A percentile compares a stretch with the other conserved stretches of the same genome.
phyloP scores from a whole-genome alignment of 1,284 basidiomycete species.

The Apiotrichum brassicae region DNA sequence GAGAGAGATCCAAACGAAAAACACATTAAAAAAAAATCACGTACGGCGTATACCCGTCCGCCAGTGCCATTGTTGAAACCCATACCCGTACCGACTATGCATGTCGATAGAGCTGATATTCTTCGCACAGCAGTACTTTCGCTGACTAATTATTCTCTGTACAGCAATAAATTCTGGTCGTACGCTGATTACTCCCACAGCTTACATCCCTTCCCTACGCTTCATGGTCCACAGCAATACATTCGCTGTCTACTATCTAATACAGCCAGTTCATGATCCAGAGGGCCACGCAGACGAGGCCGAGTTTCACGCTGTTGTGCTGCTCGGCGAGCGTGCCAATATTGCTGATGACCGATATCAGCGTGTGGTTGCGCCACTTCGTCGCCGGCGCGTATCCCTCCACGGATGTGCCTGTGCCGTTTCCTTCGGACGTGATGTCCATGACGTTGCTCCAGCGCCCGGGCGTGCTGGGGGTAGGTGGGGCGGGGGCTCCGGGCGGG shows the following conservation, averaged over 20 bases:
- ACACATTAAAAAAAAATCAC: no score
- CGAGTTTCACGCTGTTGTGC: slow-evolving; percentile 40
- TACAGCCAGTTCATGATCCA: slow-evolving; percentile 47
- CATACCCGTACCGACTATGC: no score
- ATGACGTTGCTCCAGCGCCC: neutral
- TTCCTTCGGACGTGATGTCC: slow-evolving; percentile 11
- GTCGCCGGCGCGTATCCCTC: slow-evolving; percentile 21
- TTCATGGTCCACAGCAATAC: no score
- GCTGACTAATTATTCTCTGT: no score
- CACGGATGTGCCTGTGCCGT: slow-evolving; percentile 15
- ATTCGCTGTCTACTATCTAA: slow-evolving; percentile 7
- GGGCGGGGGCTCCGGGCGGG: neutral
- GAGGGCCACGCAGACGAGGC: slow-evolving; percentile 38
- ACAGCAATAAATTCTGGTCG: no score
- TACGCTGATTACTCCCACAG: no score
- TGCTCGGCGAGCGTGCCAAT: slow-evolving; percentile 30
- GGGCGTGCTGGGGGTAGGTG: neutral
- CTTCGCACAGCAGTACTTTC: no score
- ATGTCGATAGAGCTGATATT: no score
- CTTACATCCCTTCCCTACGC: no score
- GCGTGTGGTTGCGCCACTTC: slow-evolving; percentile 29
- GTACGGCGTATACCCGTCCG: no score
- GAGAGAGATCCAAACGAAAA: no score
- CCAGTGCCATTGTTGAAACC: no score
- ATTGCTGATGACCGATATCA: slow-evolving; percentile 25